phyloP scores from a whole-genome alignment of 208 protist species.

The Blastocrithidia nonstop region DNA sequence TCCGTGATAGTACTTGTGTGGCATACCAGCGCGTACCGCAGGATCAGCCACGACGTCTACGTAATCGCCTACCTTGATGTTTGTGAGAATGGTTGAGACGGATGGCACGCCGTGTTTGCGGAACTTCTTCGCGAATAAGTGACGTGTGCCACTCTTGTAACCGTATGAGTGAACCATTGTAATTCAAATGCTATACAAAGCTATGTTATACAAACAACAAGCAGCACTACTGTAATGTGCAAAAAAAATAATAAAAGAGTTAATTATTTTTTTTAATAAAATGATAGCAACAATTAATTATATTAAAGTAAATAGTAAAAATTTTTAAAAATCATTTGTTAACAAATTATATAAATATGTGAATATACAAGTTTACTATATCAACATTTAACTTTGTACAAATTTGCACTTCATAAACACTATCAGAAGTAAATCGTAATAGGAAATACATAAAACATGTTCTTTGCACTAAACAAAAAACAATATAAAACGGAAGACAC shows the following conservation, averaged over 20 bases:
- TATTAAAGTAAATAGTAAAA: not conserved
- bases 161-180: conserved; percentile 91
- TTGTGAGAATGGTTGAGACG: conserved; percentile 93
- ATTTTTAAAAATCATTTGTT: conserved; percentile 2
- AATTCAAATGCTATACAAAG: conserved; percentile 1
- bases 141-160: conserved; percentile 93
- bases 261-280: not conserved
- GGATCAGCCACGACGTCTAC: conserved; percentile 98
- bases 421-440: too few species aligned
- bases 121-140: conserved; percentile 96
- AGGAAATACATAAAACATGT: too few species aligned
- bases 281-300: not conserved
- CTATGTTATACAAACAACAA: conserved; percentile 2
- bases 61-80: conserved; percentile 97
- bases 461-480: too few species aligned
- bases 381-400: too few species aligned
- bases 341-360: conserved; percentile 1
- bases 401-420: too few species aligned
- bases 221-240: not conserved
- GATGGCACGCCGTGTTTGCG: conserved; percentile 86
- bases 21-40: conserved; percentile 99
- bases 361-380: too few species aligned
- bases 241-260: conserved; percentile 3
- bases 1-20: conserved; percentile 99
- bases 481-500: too few species aligned